Conservation (phyloP, 164 flowering plant genomes). For the Nelumbo lutea region DNA sequence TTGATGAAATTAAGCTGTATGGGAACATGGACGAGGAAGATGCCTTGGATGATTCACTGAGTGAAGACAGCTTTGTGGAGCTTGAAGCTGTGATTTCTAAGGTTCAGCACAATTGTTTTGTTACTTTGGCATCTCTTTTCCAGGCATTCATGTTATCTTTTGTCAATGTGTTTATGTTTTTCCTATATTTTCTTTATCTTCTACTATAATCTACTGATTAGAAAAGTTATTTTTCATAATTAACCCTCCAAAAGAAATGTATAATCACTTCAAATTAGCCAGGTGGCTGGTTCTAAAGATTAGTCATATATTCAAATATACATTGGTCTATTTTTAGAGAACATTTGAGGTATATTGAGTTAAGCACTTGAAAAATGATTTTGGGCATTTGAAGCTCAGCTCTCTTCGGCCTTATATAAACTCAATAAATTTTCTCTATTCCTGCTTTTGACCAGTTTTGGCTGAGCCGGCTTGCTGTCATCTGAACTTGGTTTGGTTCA, state of each 20-base stretch:
- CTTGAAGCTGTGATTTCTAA: constrained; percentile 76
- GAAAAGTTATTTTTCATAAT: too few relatives aligned
- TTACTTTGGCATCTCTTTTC: not conserved
- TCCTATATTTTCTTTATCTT: not conserved
- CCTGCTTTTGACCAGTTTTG: too few relatives aligned
- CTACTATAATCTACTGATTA: not conserved
- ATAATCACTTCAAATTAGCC: not conserved
- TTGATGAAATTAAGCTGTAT: constrained; percentile 80
- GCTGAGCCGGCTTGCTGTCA: too few relatives aligned
- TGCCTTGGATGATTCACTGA: constrained; percentile 36
- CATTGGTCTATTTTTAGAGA: too few relatives aligned
- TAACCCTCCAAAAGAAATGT: too few relatives aligned
- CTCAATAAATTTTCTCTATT: too few relatives aligned
- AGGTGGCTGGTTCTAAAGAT: not conserved
- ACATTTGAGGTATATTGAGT: too few relatives aligned
- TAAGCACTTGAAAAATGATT: too few relatives aligned
- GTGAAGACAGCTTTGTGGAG: constrained; percentile 62
- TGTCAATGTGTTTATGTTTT: not conserved
- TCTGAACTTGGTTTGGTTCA: too few relatives aligned
- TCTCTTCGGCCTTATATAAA: too few relatives aligned
- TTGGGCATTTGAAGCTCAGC: too few relatives aligned
- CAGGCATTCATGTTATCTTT: not conserved
- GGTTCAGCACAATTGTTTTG: constrained; percentile 30
- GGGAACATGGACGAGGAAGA: constrained; percentile 52
- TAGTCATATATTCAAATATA: not conserved